Evolutionary conservation across 805 yeast genomes (phyloP).

Genomic region (Kurtzmaniella fragi): DNA sequence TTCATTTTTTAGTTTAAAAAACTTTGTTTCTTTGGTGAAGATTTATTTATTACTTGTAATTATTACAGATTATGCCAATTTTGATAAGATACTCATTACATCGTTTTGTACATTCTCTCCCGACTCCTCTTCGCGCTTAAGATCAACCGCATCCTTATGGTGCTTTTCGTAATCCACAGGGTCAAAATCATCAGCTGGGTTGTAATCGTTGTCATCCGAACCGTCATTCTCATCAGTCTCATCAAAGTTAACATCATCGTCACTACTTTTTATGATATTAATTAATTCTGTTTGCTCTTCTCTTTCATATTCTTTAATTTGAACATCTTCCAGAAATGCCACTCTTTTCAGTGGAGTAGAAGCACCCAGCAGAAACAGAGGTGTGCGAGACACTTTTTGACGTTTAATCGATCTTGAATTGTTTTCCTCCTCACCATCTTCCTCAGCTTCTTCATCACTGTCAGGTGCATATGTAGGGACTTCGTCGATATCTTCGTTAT

Average conservation of each 20-base stretch:
- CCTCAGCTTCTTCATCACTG: slow-evolving; percentile 3
- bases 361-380: slow-evolving; percentile 16
- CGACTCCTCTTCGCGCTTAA: slow-evolving; percentile 20
- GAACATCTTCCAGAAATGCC: slow-evolving; percentile 38
- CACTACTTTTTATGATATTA: slow-evolving; percentile 17
- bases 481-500: slow-evolving; percentile 47
- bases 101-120: slow-evolving; percentile 9
- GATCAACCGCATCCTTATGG: slow-evolving; percentile 29
- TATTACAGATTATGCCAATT: slow-evolving; percentile 14
- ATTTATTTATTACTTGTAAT: too few relatives aligned
- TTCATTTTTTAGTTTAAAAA: too few relatives aligned
- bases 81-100: slow-evolving; percentile 30
- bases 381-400: slow-evolving; percentile 12
- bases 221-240: slow-evolving; percentile 11
- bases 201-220: slow-evolving; percentile 8
- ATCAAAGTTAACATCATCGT: slow-evolving; percentile 12
- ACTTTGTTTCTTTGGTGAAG: too few relatives aligned
- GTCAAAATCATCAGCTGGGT: slow-evolving; percentile 10
- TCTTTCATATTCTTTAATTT: slow-evolving; percentile 36
- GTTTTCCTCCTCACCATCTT: slow-evolving; percentile 10
- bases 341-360: slow-evolving; percentile 27
- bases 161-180: slow-evolving; percentile 8
- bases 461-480: slow-evolving; percentile 43
- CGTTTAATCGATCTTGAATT: slow-evolving; percentile 7
- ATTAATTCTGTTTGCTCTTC: slow-evolving; percentile 26